Conservation (phyloP, 352 stramenopile genomes). For the Globisporangium nodosum region DNA sequence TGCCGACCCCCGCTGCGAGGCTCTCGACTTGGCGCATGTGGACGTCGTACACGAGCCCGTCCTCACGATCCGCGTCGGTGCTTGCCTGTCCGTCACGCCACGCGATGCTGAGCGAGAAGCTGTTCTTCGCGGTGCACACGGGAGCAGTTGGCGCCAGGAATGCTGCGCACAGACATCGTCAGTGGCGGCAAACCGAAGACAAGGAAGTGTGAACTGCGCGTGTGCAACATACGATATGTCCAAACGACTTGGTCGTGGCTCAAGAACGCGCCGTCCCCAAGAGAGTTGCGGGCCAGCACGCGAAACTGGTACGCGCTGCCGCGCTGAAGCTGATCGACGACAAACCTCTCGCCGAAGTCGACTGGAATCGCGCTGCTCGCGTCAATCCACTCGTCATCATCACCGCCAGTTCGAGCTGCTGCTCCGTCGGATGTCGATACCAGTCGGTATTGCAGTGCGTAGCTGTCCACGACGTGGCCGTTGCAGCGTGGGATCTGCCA, state of each 20-base stretch:
- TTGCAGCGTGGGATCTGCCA: constrained; percentile 53
- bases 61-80: not conserved
- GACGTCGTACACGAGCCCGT: constrained; percentile 17
- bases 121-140: constrained; percentile 15
- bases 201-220: not conserved
- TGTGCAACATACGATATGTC: constrained; percentile 19
- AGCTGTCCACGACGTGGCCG: constrained; percentile 27
- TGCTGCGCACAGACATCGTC: constrained; percentile 5
- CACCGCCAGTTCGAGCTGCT: not conserved
- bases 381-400: constrained; percentile 5
- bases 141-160: constrained; percentile 18
- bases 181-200: not conserved
- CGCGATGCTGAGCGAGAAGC: constrained; percentile 16
- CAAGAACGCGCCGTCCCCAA: constrained; percentile 15
- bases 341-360: constrained; percentile 6
- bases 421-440: not conserved
- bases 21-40: constrained; percentile 17
- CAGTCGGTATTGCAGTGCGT: constrained; percentile 14
- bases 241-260: constrained; percentile 7
- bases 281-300: constrained; percentile 15
- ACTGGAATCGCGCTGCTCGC: constrained; percentile 10
- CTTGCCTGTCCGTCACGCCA: constrained; percentile 13
- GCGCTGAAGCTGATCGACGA: constrained; percentile 6
- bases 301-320: constrained; percentile 17
- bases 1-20: not conserved